Evolutionary conservation across 768 basidiomycete species (phyloP).

Genomic region (Mycena galericulata): DNA sequence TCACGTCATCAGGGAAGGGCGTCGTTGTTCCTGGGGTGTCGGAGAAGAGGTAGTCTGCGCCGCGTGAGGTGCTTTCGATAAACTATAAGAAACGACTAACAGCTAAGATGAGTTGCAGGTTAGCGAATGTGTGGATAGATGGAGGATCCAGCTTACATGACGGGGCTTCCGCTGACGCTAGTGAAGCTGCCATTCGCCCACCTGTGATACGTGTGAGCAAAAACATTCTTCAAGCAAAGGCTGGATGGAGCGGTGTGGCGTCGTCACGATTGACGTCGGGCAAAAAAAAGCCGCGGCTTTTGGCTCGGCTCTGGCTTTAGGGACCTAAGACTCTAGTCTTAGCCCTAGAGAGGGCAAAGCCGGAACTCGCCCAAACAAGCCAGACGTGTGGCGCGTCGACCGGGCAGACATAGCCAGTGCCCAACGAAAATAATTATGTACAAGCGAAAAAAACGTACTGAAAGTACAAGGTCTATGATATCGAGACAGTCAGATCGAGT

Average conservation of each 20-base stretch:
- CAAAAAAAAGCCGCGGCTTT: too few relatives aligned
- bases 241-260: neutral
- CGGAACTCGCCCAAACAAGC: too few relatives aligned
- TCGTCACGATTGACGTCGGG: too few relatives aligned
- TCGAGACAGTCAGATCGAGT: conserved; percentile 25
- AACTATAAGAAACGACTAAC: conserved; percentile 24
- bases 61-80: neutral
- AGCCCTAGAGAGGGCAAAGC: too few relatives aligned
- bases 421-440: neutral
- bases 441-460: conserved; percentile 48
- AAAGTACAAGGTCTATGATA: conserved; percentile 60
- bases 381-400: too few relatives aligned
- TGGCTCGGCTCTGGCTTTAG: too few relatives aligned
- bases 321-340: too few relatives aligned
- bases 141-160: conserved; percentile 43
- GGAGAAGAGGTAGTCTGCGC: conserved; percentile 61
- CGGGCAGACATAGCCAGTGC: too few relatives aligned
- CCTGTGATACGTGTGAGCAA: conserved; percentile 38
- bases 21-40: conserved; percentile 60
- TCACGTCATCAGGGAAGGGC: conserved; percentile 66
- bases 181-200: conserved; percentile 63
- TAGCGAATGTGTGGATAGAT: neutral
- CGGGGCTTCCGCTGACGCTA: conserved; percentile 48
- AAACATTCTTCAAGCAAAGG: neutral
- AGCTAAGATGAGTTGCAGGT: conserved; percentile 26